These are phyloP conservation scores for Huntiella abstrusa DNA, from an alignment of 2,329 filamentous ascomycete genomes.

Conservation along the genomic window DNA sequence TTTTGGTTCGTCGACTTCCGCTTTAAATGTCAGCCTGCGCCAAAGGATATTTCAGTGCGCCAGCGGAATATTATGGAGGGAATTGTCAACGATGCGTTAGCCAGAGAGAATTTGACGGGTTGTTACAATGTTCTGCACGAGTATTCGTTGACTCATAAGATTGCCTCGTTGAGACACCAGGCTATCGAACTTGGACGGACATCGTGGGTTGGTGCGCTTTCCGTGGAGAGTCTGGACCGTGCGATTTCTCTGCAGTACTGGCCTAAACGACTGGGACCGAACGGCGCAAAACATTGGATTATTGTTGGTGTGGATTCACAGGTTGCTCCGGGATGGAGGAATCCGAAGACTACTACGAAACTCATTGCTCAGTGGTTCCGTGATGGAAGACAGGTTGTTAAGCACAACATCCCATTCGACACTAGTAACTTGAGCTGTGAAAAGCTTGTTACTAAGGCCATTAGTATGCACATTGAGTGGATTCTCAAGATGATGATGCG, in stretches of 20 bases:
- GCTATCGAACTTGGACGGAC: constrained; percentile 48
- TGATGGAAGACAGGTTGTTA: constrained; percentile 55
- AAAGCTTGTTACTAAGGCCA: constrained; percentile 49
- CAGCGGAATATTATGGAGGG: constrained; percentile 49
- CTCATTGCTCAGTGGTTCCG: constrained; percentile 66
- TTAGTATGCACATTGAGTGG: constrained; percentile 55
- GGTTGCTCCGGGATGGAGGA: constrained; percentile 21
- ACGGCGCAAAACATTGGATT: constrained; percentile 69
- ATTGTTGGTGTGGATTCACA: constrained; percentile 62
- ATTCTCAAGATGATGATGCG: constrained; percentile 49
- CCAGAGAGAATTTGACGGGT: constrained; percentile 50
- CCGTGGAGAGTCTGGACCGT: constrained; percentile 62
- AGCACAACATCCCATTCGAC: constrained; percentile 49
- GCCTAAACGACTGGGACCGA: constrained; percentile 35
- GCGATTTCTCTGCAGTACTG: constrained; percentile 84
- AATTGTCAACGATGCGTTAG: constrained; percentile 53
- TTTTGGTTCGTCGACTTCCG: constrained; percentile 92
- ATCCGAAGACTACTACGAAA: constrained; percentile 29
- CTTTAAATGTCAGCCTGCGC: constrained; percentile 58
- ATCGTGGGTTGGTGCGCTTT: constrained; percentile 61
- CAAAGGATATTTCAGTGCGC: constrained; percentile 38
- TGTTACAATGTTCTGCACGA: constrained; percentile 81
- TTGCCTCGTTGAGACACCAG: constrained; percentile 64
- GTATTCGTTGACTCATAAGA: constrained; percentile 75
- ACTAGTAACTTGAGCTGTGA: constrained; percentile 53